Base-by-base conservation (phyloP, 495 filamentous ascomycete species). In the Chaetomidium leptoderma region DNA sequence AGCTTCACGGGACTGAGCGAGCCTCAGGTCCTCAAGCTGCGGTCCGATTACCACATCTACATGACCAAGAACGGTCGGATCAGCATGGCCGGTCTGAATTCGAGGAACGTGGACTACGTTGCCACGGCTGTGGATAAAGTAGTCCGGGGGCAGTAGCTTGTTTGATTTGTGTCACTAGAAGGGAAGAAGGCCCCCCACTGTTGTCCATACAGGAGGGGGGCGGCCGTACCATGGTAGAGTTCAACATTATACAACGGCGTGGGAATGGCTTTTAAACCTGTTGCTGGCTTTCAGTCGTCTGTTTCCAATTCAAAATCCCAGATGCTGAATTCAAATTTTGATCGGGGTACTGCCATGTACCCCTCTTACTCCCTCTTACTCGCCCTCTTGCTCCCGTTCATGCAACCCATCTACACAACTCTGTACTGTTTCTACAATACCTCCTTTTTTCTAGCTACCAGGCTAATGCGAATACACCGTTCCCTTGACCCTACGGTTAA, bases 51-150 rank as follows among this genome's bases (percentile, higher is more conserved):
- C 64, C 95, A 97, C 68, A 80, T 99, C 36, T 99, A 99, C 72
- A 95, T 97, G 89, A 97, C 95, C 27, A 97, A 97, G 83, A 99
- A 99, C 66, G 93, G 93, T 11, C 84, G 93, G 33, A 96, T 97
- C 70, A 91, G 86, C 52, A 97, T 99, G 90, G 93, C 93, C 2
- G 93, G 93, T 2, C 70, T 97, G 60, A 99, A 97, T 72, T 87
- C 88, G 24, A 72, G 83, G 60, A 99, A 99, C 70, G 76, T 97
- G 35, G 90, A 96, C 39, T 96, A 97, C 72, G 84, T 96, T 59
- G 93, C 92, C 19, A 86, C 86, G 66, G 90, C 91, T 0, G 79
- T 98, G 1, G 89, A 97, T 65, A 89, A 84, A 62, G 88, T 90
- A 45, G 90, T 97, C 5, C 81, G 86, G 53, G 89, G 86, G 23